Base-by-base conservation (phyloP, 23 red algal species). In the Gracilariopsis chorda region DNA sequence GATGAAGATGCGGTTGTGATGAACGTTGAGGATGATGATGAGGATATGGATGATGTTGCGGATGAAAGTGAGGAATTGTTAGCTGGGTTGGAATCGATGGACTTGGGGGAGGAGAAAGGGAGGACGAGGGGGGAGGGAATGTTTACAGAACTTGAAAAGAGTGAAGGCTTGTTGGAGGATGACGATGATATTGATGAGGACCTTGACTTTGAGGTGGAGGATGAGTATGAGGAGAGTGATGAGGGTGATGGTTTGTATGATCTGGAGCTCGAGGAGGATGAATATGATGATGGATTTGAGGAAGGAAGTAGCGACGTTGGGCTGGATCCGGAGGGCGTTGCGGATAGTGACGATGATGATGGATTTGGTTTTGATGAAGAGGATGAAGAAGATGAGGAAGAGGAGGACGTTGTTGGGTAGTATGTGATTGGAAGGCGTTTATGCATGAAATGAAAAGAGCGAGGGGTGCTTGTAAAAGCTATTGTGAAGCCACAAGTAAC, bases 51-150 rank as follows among this genome's bases (percentile, higher is more conserved):
- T 11, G 77, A 59, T 12, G 74, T 76, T 72, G 75, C 35, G 19
- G 88, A 91, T 73, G 85, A 89, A 67, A 73, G 61, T 34, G 70
- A 65, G 29, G 70, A 89, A 52, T 52, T 89, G 51, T 39, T 89
- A 41, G 85, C 69, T 7, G 44, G 68, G 30, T 63, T 89, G 49
- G 25, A 59, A 16, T 45, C 85, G 34, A 89, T 89, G 68, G 61
- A 89, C 41, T 28, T 88, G 23, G 69, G 61, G 34, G 85, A 77
- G 28, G 4, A 25, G 30, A 49, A 78, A 76, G n/a, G 48, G 32
- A 39, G 70, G 13, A 51, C 20, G 8, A 17, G 37, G 39, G 14
- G 30, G 3, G 20, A 42, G 42, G 37, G 40, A 6, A 1, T 68
- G 58, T 68, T 42, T 33, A 25, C 52, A 48, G 28, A 20, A 13